phyloP scores from a whole-genome alignment of 1,284 basidiomycete genomes.

The Pholiota adiposa region DNA sequence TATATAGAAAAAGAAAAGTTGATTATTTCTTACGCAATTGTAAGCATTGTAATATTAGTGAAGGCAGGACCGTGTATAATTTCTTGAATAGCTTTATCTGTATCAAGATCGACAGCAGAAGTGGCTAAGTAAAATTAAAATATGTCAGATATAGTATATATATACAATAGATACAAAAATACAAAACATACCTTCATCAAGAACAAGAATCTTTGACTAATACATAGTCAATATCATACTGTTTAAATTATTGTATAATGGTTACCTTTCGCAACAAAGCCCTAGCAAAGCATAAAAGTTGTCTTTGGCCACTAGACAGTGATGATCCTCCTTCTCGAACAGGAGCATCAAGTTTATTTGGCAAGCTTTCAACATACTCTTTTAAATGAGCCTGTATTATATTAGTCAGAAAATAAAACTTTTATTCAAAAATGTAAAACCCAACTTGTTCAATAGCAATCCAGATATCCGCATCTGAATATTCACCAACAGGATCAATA shows the following conservation, averaged over 20 bases:
- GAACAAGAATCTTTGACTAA: slow-evolving; percentile 68
- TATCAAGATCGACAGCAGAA: slow-evolving; percentile 88
- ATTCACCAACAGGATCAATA: slow-evolving; percentile 75
- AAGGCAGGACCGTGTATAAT: slow-evolving; percentile 79
- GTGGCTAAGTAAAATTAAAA: slow-evolving; percentile 54
- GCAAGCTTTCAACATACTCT: slow-evolving; percentile 72
- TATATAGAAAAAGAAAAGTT: slow-evolving; percentile 6
- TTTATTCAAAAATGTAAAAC: slow-evolving; percentile 2
- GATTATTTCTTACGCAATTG: slow-evolving; percentile 67
- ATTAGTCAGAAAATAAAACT: neutral
- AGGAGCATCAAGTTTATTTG: slow-evolving; percentile 75
- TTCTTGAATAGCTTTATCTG: slow-evolving; percentile 84
- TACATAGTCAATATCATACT: slow-evolving; percentile 6
- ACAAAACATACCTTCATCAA: slow-evolving; percentile 82
- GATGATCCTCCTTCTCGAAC: slow-evolving; percentile 86
- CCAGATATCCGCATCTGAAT: slow-evolving; percentile 85
- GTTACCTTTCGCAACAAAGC: slow-evolving; percentile 71
- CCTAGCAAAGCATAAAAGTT: slow-evolving; percentile 83
- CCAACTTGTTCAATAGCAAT: slow-evolving; percentile 74
- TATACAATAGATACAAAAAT: neutral
- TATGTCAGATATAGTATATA: neutral
- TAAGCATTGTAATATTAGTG: slow-evolving; percentile 77
- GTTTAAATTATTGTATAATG: slow-evolving; percentile 6
- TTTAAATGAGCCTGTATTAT: slow-evolving; percentile 64
- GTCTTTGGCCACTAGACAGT: slow-evolving; percentile 84